Evolutionary conservation across 768 basidiomycete genomes (phyloP).

Genomic region (Boletus rubroflammeus): DNA sequence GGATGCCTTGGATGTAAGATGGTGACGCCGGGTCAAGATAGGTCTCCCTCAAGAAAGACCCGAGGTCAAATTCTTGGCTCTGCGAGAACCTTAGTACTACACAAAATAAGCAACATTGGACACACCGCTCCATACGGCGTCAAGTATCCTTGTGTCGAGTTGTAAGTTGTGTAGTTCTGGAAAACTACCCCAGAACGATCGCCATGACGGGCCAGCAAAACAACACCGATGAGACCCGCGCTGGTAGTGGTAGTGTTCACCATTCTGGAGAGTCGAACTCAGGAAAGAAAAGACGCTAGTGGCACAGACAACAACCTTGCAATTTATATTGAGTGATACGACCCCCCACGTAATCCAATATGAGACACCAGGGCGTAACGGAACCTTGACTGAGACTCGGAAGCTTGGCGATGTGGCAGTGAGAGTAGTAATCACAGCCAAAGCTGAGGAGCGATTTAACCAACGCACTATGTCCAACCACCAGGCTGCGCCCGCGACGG

Average conservation of each 20-base stretch:
- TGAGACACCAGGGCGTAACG: neutral
- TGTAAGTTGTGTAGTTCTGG: constrained; percentile 73
- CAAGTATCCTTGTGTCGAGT: constrained; percentile 57
- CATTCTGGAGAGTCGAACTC: constrained; percentile 13
- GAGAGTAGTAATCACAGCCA: neutral
- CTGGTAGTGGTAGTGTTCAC: constrained; percentile 21
- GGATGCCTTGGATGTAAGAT: constrained; percentile 65
- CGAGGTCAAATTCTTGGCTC: constrained; percentile 60
- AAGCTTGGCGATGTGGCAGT: neutral
- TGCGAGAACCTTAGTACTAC: neutral
- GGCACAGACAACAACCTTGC: neutral
- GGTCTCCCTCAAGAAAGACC: constrained; percentile 51
- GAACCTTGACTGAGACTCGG: neutral
- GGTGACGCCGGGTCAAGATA: constrained; percentile 63
- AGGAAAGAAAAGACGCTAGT: neutral
- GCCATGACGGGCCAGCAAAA: constrained; percentile 73
- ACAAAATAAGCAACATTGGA: neutral
- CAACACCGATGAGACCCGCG: constrained; percentile 57
- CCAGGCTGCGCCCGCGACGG: too few relatives aligned
- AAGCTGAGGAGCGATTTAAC: neutral
- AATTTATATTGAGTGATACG: constrained; percentile 7
- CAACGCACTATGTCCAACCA: neutral
- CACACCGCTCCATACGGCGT: constrained; percentile 72
- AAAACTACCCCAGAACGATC: constrained; percentile 58
- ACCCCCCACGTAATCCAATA: neutral